Evolutionary conservation across 1,284 basidiomycete species (phyloP).

Genomic region (Amylostereum chailletii): DNA sequence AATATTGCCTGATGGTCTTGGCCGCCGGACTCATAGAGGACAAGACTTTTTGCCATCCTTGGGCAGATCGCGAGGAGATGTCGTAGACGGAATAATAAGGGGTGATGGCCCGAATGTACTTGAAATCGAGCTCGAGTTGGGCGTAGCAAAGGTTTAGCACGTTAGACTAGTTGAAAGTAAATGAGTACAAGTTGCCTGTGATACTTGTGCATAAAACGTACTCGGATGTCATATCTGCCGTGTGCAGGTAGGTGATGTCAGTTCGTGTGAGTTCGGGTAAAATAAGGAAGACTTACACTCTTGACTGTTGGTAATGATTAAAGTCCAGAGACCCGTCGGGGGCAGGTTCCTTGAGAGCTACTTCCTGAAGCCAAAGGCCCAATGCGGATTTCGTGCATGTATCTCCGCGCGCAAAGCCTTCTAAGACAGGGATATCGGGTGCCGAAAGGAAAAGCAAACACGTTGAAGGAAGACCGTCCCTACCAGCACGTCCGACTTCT

Average conservation of each 20-base stretch:
- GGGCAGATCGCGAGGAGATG: slow-evolving; percentile 20
- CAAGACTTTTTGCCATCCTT: slow-evolving; percentile 24
- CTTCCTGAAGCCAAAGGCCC: slow-evolving; percentile 33
- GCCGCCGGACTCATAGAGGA: slow-evolving; percentile 26
- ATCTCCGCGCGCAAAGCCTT: slow-evolving; percentile 39
- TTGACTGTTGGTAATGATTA: slow-evolving; percentile 34
- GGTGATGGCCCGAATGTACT: slow-evolving; percentile 34
- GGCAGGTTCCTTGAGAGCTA: slow-evolving; percentile 26
- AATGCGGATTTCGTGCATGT: slow-evolving; percentile 31
- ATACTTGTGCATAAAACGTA: slow-evolving; percentile 11
- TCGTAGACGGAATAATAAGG: slow-evolving; percentile 38
- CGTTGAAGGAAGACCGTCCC: slow-evolving; percentile 54
- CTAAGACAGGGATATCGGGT: slow-evolving; percentile 31
- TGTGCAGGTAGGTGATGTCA: neutral
- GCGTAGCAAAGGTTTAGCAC: slow-evolving; percentile 39
- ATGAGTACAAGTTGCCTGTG: no score
- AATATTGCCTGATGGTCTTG: slow-evolving; percentile 25
- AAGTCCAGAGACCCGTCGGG: slow-evolving; percentile 31
- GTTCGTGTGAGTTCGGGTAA: neutral
- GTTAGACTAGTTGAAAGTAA: slow-evolving; percentile 23
- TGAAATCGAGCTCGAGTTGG: slow-evolving; percentile 39
- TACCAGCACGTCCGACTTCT: slow-evolving; percentile 70
- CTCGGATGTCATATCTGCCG: slow-evolving; percentile 31
- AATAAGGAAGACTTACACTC: slow-evolving; percentile 20
- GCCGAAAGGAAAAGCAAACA: slow-evolving; percentile 48